A percentile compares a stretch with the other conserved stretches of the same genome.
Evolutionary conservation across 345 rosid species (phyloP).

Genomic region (Trapa bicornis): DNA sequence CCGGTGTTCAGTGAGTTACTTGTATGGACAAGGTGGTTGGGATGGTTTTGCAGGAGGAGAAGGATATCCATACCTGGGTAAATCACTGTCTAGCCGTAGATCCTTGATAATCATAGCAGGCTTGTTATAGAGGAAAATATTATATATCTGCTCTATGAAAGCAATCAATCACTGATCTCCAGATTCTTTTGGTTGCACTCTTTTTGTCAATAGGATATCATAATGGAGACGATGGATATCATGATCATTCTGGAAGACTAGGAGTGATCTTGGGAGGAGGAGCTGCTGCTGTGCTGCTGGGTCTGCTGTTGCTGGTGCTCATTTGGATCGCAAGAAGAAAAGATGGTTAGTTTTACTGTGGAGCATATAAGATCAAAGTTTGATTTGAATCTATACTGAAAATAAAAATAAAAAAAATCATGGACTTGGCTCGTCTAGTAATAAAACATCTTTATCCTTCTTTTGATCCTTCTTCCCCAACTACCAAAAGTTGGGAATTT

Average conservation of each 20-base stretch:
- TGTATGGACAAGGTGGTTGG: slow-evolving; percentile 23
- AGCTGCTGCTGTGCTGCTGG: slow-evolving; percentile 29
- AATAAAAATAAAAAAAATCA: no score
- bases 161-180: neutral
- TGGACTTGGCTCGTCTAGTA: no score
- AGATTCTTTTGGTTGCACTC: no score
- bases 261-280: slow-evolving; percentile 67
- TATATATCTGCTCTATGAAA: no score
- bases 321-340: slow-evolving; percentile 27
- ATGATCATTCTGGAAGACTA: slow-evolving; percentile 19
- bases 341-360: slow-evolving; percentile 17
- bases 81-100: no score
- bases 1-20: slow-evolving; percentile 24
- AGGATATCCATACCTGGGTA: no score
- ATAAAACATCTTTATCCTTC: neutral
- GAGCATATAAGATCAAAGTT: neutral
- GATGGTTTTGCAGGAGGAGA: slow-evolving; percentile 1
- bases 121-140: neutral
- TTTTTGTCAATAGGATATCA: neutral
- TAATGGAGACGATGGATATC: neutral
- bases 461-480: neutral
- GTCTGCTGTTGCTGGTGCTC: slow-evolving; percentile 21
- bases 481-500: neutral
- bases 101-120: neutral
- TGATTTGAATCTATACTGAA: no score